These are phyloP conservation scores for Venturia carpophila DNA, from an alignment of 2,329 filamentous ascomycete species.

Conservation along the genomic window DNA sequence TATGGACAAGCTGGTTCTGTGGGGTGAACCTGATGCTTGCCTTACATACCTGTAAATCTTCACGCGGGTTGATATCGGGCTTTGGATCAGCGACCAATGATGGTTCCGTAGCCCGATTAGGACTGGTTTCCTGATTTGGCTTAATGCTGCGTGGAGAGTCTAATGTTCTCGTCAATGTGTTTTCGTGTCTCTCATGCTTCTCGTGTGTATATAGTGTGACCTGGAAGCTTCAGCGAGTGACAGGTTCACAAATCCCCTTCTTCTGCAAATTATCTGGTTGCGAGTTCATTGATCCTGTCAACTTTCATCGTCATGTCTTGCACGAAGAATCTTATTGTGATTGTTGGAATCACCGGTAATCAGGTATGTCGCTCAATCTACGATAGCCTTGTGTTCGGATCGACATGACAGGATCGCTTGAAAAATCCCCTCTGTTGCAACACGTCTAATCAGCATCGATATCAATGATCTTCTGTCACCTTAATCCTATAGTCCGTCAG, in stretches of 20 bases:
- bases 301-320: background rate
- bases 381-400: background rate
- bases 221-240: no score
- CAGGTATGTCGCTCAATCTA: background rate
- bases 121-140: background rate
- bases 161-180: background rate
- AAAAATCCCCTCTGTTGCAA: no score
- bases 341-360: slow-evolving; percentile 16
- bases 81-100: background rate
- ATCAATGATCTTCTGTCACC: no score
- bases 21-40: background rate
- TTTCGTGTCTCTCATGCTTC: background rate
- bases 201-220: no score
- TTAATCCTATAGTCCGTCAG: no score
- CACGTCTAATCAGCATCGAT: no score
- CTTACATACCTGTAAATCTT: background rate
- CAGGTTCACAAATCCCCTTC: no score
- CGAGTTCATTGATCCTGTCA: no score
- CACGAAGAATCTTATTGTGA: slow-evolving; percentile 11
- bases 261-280: no score
- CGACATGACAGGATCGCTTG: no score
- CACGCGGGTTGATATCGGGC: background rate
- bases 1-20: no score
- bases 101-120: background rate
- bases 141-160: no score